Conservation (phyloP, 2,329 filamentous ascomycete genomes). For the Pseudogymnoascus sp. region DNA sequence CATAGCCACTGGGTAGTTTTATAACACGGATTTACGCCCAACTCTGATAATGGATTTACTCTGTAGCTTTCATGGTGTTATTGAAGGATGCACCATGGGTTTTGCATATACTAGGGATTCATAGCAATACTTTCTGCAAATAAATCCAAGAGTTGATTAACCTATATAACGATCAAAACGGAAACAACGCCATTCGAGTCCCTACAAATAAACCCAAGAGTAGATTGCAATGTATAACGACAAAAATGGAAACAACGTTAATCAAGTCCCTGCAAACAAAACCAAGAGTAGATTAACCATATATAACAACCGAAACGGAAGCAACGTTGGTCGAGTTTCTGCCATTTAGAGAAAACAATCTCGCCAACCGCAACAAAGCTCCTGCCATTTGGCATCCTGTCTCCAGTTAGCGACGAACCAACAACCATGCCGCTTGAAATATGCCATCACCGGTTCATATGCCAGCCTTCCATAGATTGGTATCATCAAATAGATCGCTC, state of each 20-base stretch:
- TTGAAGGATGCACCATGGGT: not conserved
- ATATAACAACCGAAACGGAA: not conserved
- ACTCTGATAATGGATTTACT: not conserved
- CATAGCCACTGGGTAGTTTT: not conserved
- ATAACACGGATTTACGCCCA: not conserved
- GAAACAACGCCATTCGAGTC: not conserved
- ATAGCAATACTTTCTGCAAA: not conserved
- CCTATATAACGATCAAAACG: not conserved
- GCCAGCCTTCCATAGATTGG: not conserved
- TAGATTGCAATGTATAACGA: not conserved
- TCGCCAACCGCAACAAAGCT: not conserved
- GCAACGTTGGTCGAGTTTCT: not conserved
- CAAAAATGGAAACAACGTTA: not conserved
- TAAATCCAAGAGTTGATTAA: not conserved
- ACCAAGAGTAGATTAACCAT: not conserved
- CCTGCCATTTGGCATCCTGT: not conserved
- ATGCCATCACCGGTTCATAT: not conserved
- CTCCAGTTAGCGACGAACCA: not conserved
- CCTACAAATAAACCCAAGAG: not conserved
- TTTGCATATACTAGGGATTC: not conserved
- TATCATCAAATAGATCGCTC: not conserved
- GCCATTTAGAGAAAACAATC: not conserved
- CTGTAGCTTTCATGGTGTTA: not conserved
- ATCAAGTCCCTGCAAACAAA: not conserved
- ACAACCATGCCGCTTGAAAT: not conserved